These are phyloP conservation scores for Paecilomyces niveus DNA, from an alignment of 2,329 filamentous ascomycete genomes.

Conservation along the genomic window DNA sequence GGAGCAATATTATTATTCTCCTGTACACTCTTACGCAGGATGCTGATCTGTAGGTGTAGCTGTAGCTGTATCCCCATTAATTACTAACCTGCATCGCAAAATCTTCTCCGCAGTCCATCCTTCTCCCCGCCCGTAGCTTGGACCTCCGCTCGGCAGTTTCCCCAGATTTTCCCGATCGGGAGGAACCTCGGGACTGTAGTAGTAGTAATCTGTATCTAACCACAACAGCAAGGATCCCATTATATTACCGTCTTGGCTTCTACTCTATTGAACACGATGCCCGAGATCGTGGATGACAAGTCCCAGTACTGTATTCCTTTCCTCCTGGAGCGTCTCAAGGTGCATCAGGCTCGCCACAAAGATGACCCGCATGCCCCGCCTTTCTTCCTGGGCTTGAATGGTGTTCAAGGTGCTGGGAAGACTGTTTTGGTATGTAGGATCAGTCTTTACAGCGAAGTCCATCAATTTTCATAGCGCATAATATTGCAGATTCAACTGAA, in stretches of 20 bases:
- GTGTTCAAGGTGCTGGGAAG: slow-evolving; percentile 87
- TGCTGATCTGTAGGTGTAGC: too few relatives aligned
- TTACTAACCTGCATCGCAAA: background rate
- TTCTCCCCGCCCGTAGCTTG: background rate
- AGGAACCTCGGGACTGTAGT: background rate
- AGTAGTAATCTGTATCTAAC: background rate
- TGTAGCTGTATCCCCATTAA: too few relatives aligned
- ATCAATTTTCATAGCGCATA: too few relatives aligned
- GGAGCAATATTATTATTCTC: too few relatives aligned
- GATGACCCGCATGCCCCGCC: slow-evolving; percentile 45
- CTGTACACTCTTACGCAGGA: too few relatives aligned
- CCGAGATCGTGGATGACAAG: slow-evolving; percentile 66
- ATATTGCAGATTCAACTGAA: background rate
- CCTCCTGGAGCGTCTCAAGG: slow-evolving; percentile 55
- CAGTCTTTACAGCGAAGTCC: background rate
- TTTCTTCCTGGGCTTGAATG: slow-evolving; percentile 83
- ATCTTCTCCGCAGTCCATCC: background rate
- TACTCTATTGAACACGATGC: slow-evolving; percentile 28
- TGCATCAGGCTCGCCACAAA: slow-evolving; percentile 40
- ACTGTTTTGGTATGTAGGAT: slow-evolving; percentile 61
- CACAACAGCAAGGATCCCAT: background rate
- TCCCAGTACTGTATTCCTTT: slow-evolving; percentile 71
- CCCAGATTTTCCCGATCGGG: background rate
- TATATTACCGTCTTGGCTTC: background rate
- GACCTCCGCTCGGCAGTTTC: background rate